Conservation (phyloP, 805 yeast genomes). For the Kodamaea neixiangensis region DNA sequence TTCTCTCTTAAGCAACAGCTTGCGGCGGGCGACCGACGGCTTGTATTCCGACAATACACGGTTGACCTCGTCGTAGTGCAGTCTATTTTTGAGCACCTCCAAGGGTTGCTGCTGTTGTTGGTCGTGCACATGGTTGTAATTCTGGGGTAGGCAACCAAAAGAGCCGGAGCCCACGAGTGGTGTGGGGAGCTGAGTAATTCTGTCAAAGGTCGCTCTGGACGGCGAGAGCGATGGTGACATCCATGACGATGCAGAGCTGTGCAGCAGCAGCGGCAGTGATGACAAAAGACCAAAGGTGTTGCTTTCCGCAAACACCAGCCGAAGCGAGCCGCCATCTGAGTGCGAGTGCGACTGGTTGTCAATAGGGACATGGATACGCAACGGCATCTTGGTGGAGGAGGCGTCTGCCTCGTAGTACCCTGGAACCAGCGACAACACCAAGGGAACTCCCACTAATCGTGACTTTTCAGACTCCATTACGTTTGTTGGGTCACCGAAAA, state of each 20-base stretch:
- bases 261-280: constrained; percentile 7
- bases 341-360: neutral
- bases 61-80: constrained; percentile 1
- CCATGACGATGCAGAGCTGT: constrained; percentile 2
- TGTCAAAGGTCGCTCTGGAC: constrained; percentile 24
- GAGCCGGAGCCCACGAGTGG: constrained; percentile 30
- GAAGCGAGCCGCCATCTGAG: neutral
- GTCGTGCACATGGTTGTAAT: constrained; percentile 4
- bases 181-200: constrained; percentile 47
- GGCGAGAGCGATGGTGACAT: constrained; percentile 7
- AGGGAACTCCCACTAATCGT: neutral
- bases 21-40: constrained; percentile 29
- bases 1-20: constrained; percentile 16
- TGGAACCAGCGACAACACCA: neutral
- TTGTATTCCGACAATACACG: constrained; percentile 42
- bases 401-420: constrained; percentile 1
- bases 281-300: neutral
- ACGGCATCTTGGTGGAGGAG: constrained; percentile 5
- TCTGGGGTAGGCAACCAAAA: constrained; percentile 2
- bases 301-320: neutral
- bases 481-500: neutral
- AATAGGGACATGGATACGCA: constrained; percentile 4
- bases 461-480: constrained; percentile 2
- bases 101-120: constrained; percentile 1
- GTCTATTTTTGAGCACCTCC: constrained; percentile 9